Conservation (phyloP, 257 asterid genomes). For the Hygrophila difformis region DNA sequence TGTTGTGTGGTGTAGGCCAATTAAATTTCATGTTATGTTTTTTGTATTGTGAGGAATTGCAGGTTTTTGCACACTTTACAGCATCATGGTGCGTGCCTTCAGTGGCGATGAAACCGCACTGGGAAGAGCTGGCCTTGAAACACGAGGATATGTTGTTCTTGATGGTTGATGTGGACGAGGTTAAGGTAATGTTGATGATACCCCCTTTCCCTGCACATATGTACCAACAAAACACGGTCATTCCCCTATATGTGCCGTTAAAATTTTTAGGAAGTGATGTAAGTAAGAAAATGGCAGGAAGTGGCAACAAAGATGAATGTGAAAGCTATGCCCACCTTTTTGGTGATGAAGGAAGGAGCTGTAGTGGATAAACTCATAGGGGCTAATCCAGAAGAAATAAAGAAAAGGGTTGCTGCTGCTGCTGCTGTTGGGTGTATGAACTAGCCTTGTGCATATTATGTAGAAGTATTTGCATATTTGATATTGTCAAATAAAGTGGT, state of each 20-base stretch:
- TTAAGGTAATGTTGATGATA: slow-evolving; percentile 14
- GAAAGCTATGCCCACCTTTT: slow-evolving; percentile 40
- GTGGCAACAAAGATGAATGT: slow-evolving; percentile 32
- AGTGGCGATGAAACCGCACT: slow-evolving; percentile 19
- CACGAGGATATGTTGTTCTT: slow-evolving; percentile 19
- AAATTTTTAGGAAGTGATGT: too few species aligned
- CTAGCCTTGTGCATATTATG: too few species aligned
- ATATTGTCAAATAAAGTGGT: too few species aligned
- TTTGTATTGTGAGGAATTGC: slow-evolving; percentile 4
- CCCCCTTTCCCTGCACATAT: background rate
- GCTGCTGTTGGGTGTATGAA: too few species aligned
- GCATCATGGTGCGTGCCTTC: slow-evolving; percentile 31
- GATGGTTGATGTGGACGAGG: slow-evolving; percentile 24
- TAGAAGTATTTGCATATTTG: too few species aligned
- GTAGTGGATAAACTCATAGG: slow-evolving; percentile 29
- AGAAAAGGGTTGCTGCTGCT: slow-evolving; percentile 23
- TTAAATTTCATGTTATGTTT: too few species aligned
- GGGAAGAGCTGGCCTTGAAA: slow-evolving; percentile 13
- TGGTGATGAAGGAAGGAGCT: slow-evolving; percentile 28
- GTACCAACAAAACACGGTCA: too few species aligned
- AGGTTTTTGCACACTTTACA: slow-evolving; percentile 22
- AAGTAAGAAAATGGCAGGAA: slow-evolving; percentile 14
- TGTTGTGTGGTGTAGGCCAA: too few species aligned
- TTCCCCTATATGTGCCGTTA: too few species aligned
- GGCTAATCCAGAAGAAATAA: slow-evolving; percentile 35